Base-by-base conservation (phyloP, 2,329 filamentous ascomycete species). In the Rutstroemia sydowiana region DNA sequence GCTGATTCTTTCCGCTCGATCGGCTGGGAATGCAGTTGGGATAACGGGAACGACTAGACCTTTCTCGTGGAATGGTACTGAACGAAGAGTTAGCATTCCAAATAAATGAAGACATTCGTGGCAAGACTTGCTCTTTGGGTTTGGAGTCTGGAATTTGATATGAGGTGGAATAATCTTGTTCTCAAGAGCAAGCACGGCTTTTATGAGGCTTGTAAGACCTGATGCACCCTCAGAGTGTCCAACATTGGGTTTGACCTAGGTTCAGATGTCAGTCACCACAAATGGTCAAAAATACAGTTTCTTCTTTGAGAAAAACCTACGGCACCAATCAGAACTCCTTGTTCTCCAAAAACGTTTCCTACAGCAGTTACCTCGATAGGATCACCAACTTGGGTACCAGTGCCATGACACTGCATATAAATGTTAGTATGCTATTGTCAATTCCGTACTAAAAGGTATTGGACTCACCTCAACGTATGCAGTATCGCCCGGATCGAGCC, bases 131-230 rank as follows among this genome's bases (percentile, higher is more conserved):
- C n/a, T n/a, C n/a, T 69, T 65, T 23, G 64, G 57, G 34, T 73
- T 74, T 1, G 63, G 57, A 11, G 56, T 66, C 16, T 66, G 57
- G 34, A 72, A 73, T 28, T 70, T 67, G 41, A 61, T 63, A 13
- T 48, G 39, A 10, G 71, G 69, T 10, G 68, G 65, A 28, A 73
- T 68, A 7, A 69, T 63, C 0, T 65, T 65, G 28, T 68, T 65
- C 53, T 73, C 70, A 3, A 74, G 53, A 55, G 69, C 65, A 48
- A 73, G 51, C 0, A 67, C 61, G 2, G 65, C 58, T 52, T 73
- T 73, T 45, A 73, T 70, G 1, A 70, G 42, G 0, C 57, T 61
- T 4, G 66, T 62, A 30, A 71, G 54, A 10, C 69, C 69, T 34
- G 61, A 63, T 6, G 65, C 68, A 10, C 63, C 66, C 48, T 69